These are phyloP conservation scores for Lentinus polychrous DNA, from an alignment of 1,284 basidiomycete genomes.

Conservation along the genomic window DNA sequence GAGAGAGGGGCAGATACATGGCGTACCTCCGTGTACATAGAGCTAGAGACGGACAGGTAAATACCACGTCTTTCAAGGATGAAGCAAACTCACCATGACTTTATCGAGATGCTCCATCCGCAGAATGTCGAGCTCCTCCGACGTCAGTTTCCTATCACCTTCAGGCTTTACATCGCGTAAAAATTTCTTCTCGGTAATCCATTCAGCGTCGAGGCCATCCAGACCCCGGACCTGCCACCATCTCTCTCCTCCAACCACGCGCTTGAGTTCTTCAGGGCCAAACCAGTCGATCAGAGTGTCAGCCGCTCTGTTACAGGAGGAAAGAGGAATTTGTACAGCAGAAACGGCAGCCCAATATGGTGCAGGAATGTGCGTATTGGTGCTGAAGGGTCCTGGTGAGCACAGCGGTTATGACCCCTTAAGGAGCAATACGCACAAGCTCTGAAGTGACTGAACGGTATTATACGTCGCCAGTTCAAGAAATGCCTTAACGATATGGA, in stretches of 20 bases:
- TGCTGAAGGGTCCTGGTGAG: too few relatives aligned
- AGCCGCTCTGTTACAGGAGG: constrained; percentile 63
- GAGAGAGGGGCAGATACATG: neutral
- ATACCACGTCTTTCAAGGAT: neutral
- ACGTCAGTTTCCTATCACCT: constrained; percentile 27
- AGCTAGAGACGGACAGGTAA: constrained; percentile 34
- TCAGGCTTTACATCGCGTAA: constrained; percentile 23
- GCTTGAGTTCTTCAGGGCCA: constrained; percentile 63
- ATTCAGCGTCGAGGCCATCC: constrained; percentile 69
- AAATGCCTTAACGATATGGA: constrained; percentile 63
- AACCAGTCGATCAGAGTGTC: constrained; percentile 73
- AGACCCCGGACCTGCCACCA: constrained; percentile 84
- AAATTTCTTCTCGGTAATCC: constrained; percentile 63
- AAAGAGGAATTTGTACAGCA: constrained; percentile 58
- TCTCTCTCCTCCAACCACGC: constrained; percentile 70
- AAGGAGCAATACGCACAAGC: constrained; percentile 44
- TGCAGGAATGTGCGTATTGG: constrained; percentile 73
- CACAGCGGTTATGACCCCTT: too few relatives aligned
- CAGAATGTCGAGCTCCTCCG: constrained; percentile 35
- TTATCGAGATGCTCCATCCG: constrained; percentile 49
- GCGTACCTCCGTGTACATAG: constrained; percentile 65
- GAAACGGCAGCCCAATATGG: constrained; percentile 74
- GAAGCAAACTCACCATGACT: constrained; percentile 39
- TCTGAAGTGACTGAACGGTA: constrained; percentile 54
- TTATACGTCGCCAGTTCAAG: constrained; percentile 54